Percentiles rank a stretch among this genome's conserved stretches.
Evolutionary conservation across 23 red algal species (phyloP).

Genomic region (Gracilaria vermiculophylla): DNA sequence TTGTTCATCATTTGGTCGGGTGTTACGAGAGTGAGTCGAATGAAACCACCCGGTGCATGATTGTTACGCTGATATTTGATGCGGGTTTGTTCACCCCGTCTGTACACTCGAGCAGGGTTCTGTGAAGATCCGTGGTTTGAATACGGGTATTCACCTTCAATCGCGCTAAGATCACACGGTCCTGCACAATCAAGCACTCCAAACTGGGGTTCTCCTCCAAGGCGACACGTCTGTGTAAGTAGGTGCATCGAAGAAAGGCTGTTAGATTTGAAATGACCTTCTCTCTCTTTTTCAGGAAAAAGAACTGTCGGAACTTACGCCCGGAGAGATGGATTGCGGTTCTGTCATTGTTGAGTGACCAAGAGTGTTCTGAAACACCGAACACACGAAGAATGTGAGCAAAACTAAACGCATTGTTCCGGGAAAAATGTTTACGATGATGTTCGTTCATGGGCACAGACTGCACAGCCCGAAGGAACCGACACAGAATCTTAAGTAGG

Average conservation of each 20-base stretch:
- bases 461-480: no score
- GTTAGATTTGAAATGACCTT: not conserved
- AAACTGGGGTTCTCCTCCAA: slow-evolving; percentile 62
- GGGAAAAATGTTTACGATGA: no score
- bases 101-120: not conserved
- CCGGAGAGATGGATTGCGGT: slow-evolving; percentile 42
- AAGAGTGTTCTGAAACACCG: no score
- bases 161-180: not conserved
- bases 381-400: no score
- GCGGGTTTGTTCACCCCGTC: not conserved
- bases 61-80: slow-evolving; percentile 36
- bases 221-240: slow-evolving; percentile 35
- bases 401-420: no score
- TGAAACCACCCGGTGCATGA: slow-evolving; percentile 27
- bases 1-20: slow-evolving; percentile 22
- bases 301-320: slow-evolving; percentile 12
- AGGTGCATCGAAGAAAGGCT: not conserved
- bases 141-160: slow-evolving; percentile 4
- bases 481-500: no score
- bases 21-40: slow-evolving; percentile 18
- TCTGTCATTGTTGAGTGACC: slow-evolving; percentile 57
- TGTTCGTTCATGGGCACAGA: no score
- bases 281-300: not conserved
- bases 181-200: slow-evolving; percentile 2
- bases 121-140: not conserved